Evolutionary conservation across 108 stramenopile genomes (phyloP).

Genomic region (Cyclotella distinguenda): DNA sequence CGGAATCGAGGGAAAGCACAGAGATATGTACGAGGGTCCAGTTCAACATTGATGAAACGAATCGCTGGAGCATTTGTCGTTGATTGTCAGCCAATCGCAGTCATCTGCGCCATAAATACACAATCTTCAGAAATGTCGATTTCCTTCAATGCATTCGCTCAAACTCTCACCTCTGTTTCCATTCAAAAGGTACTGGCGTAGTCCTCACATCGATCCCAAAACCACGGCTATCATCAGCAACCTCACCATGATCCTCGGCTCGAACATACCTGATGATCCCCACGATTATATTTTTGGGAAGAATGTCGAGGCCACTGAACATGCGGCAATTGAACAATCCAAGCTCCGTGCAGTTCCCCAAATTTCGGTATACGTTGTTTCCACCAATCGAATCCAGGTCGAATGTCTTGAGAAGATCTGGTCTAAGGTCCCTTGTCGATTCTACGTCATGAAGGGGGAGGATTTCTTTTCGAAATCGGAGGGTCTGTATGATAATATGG

Average conservation of each 20-base stretch:
- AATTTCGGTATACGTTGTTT: constrained; percentile 59
- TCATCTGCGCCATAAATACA: too few relatives aligned
- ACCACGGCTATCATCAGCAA: constrained; percentile 7
- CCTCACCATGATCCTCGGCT: constrained; percentile 12
- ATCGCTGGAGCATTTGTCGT: too few relatives aligned
- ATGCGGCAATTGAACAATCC: constrained; percentile 14
- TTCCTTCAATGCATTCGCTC: too few relatives aligned
- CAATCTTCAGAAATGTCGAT: too few relatives aligned
- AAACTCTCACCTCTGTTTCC: too few relatives aligned
- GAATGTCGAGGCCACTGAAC: constrained; percentile 19
- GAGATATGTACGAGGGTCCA: too few relatives aligned
- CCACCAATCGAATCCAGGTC: constrained; percentile 53
- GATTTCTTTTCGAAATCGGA: constrained; percentile 68
- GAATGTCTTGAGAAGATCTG: constrained; percentile 35
- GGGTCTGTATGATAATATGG: constrained; percentile 67
- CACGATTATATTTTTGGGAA: constrained; percentile 42
- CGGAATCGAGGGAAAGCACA: too few relatives aligned
- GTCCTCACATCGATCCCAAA: constrained; percentile 25
- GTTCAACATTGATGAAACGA: too few relatives aligned
- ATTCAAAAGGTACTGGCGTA: constrained; percentile 70
- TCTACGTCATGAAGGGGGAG: constrained; percentile 47
- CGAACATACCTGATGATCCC: constrained; percentile 31
- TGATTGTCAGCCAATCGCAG: too few relatives aligned
- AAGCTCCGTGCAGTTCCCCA: constrained; percentile 9
- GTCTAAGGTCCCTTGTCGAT: constrained; percentile 47